Conservation (phyloP, 1,139 yeast genomes). For the Yarrowia galli region DNA sequence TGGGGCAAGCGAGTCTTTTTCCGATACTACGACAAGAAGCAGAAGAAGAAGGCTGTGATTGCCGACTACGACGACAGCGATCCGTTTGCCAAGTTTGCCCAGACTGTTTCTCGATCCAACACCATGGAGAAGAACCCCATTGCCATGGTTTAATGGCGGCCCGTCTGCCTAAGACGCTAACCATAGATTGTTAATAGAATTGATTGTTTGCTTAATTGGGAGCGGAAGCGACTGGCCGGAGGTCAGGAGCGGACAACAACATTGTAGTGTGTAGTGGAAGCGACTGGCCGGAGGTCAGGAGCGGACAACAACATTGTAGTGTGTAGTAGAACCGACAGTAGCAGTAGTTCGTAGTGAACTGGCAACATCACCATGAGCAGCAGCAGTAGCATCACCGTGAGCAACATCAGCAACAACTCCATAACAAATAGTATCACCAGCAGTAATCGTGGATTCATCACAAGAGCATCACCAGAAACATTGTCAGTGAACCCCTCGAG, state of each 20-base stretch:
- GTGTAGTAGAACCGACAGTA: not conserved
- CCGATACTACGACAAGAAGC: constrained; percentile 40
- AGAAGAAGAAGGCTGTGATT: not conserved
- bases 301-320: not conserved
- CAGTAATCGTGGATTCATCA: too few relatives aligned
- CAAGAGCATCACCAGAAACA: too few relatives aligned
- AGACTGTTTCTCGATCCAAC: constrained; percentile 21
- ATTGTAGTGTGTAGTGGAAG: not conserved
- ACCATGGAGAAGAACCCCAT: constrained; percentile 39
- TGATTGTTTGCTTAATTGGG: not conserved
- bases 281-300: too few relatives aligned
- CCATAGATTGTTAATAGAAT: constrained; percentile 1
- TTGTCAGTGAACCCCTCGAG: too few relatives aligned
- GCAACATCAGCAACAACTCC: too few relatives aligned
- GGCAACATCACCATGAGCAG: too few relatives aligned
- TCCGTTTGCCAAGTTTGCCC: constrained; percentile 36
- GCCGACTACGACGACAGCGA: constrained; percentile 10
- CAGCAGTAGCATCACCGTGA: too few relatives aligned
- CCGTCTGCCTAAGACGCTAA: not conserved
- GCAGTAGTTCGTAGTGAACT: too few relatives aligned
- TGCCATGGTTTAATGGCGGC: not conserved
- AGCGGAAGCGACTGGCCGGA: too few relatives aligned
- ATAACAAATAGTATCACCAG: too few relatives aligned
- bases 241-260: too few relatives aligned
- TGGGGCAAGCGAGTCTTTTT: constrained; percentile 66